A percentile compares a stretch with the other conserved stretches of the same genome.
Evolutionary conservation across 1,139 yeast genomes (phyloP).

Genomic region (Debaryomycetaceae sp.): DNA sequence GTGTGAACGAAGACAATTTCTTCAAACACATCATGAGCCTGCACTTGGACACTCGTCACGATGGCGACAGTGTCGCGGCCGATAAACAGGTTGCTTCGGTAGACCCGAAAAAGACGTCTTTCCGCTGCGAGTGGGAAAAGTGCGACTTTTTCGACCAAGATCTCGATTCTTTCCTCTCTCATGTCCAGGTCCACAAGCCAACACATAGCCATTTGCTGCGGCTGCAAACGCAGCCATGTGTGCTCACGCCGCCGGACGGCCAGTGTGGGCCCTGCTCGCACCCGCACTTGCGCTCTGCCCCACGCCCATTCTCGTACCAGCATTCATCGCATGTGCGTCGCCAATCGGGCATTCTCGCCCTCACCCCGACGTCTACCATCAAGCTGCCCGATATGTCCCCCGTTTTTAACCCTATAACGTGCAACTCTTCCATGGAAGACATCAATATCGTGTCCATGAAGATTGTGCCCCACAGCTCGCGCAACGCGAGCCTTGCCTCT

Average conservation of each 20-base stretch:
- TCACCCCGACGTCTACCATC: constrained; percentile 1
- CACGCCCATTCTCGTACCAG: no score
- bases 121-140: constrained; percentile 63
- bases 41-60: constrained; percentile 32
- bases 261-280: neutral
- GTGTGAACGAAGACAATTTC: constrained; percentile 32
- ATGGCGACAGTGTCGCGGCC: constrained; percentile 2
- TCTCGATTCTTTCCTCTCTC: constrained; percentile 43
- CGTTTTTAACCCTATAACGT: neutral
- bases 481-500: no score
- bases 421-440: neutral
- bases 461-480: constrained; percentile 21
- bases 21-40: constrained; percentile 46
- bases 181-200: constrained; percentile 38
- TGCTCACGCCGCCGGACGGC: constrained; percentile 4
- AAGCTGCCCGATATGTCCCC: constrained; percentile 2
- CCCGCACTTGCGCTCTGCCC: neutral
- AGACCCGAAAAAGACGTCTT: constrained; percentile 9
- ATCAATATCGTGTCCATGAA: constrained; percentile 24
- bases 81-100: constrained; percentile 1
- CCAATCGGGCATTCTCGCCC: constrained; percentile 1
- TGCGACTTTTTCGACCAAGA: constrained; percentile 50
- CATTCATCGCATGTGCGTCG: neutral
- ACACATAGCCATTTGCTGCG: constrained; percentile 5
- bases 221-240: no score